These are phyloP conservation scores for Linum trigynum DNA, from an alignment of 345 rosid species.

Conservation along the genomic window DNA sequence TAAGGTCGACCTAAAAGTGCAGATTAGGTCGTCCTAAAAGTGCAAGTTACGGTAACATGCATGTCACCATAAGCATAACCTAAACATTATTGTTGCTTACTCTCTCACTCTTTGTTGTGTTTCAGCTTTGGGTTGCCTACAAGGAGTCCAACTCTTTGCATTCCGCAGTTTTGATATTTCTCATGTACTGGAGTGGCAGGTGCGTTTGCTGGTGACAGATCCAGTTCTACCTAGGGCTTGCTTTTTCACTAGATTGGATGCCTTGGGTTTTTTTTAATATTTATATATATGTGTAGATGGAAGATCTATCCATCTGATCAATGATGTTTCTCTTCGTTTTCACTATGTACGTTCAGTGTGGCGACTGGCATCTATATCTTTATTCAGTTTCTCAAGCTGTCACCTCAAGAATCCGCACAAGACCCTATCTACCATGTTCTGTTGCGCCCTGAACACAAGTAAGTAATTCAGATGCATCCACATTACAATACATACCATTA, in stretches of 20 bases:
- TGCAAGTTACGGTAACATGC: no score
- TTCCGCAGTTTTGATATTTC: neutral
- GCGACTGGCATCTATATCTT: neutral
- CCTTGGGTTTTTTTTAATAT: no score
- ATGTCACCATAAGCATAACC: no score
- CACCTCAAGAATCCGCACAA: constrained; percentile 52
- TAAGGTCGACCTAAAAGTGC: no score
- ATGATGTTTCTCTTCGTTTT: no score
- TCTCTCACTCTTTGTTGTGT: neutral
- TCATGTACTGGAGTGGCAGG: neutral
- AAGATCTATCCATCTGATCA: no score
- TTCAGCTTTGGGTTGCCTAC: neutral
- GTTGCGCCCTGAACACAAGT: constrained; percentile 40
- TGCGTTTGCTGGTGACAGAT: neutral
- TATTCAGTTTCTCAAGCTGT: neutral
- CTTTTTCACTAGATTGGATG: no score
- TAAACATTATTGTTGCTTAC: no score
- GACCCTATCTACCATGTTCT: constrained; percentile 67
- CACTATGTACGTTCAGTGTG: neutral
- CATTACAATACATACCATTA: no score
- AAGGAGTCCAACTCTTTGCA: neutral
- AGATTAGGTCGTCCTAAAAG: no score
- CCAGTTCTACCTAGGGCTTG: no score
- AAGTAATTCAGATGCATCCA: constrained; percentile 3
- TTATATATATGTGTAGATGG: no score